Evolutionary conservation across 208 protist species (phyloP).

Genomic region (Acanthamoeba castellanii): DNA sequence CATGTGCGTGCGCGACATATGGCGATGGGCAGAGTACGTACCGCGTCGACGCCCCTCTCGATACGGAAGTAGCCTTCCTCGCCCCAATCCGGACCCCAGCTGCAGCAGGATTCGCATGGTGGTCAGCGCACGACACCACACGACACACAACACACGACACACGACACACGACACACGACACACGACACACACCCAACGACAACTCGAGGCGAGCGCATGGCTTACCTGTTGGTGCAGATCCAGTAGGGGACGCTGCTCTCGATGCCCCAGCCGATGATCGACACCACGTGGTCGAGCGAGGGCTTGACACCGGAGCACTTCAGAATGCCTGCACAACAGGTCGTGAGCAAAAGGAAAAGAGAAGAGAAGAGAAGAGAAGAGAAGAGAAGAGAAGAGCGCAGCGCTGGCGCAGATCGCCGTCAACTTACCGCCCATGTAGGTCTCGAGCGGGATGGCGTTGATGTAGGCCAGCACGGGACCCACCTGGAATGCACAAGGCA

Average conservation of each 20-base stretch:
- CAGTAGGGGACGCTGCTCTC: conserved; percentile 83
- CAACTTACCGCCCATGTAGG: background rate
- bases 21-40: background rate
- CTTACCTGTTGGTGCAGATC: conserved; percentile 76
- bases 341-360: too few relatives aligned
- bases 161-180: too few relatives aligned
- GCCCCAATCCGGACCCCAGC: conserved; percentile 83
- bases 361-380: too few relatives aligned
- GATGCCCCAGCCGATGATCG: conserved; percentile 87
- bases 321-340: background rate
- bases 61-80: conserved; percentile 81
- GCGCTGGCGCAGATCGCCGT: background rate
- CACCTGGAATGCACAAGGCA: background rate
- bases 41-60: background rate
- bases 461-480: conserved; percentile 13
- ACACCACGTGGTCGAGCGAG: conserved; percentile 83
- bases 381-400: too few relatives aligned
- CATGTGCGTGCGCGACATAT: background rate
- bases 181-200: background rate
- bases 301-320: background rate
- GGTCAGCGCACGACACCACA: too few relatives aligned
- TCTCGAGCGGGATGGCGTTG: background rate
- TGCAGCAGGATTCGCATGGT: background rate
- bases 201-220: background rate
- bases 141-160: too few relatives aligned